Evolutionary conservation across 176 grass and related monocot genomes (phyloP).

Genomic region (Eragrostis curvula): DNA sequence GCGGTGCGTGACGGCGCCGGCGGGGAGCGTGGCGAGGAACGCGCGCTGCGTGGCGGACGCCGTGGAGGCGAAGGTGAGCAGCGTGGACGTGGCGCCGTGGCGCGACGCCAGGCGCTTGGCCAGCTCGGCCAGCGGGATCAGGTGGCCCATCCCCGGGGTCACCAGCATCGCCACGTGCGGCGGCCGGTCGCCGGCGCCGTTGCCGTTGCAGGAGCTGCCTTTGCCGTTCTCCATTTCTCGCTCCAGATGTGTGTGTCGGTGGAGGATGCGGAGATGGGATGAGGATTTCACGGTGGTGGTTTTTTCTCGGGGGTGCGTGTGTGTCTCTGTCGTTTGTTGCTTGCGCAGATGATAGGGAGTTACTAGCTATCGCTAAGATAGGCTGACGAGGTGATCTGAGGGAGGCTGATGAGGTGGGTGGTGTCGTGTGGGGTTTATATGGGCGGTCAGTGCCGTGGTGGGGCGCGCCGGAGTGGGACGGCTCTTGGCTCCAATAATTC

Average conservation of each 20-base stretch:
- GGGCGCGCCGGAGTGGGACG: background rate
- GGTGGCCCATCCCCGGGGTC: conserved; percentile 68
- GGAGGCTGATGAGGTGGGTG: background rate
- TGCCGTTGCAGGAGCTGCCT: background rate
- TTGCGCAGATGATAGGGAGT: too few relatives aligned
- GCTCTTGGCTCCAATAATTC: conserved; percentile 35
- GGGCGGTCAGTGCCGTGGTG: background rate
- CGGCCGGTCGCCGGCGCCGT: background rate
- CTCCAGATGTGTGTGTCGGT: too few relatives aligned
- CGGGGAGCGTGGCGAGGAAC: conserved; percentile 37
- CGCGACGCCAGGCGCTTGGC: conserved; percentile 47
- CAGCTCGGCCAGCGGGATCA: conserved; percentile 66
- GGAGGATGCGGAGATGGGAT: too few relatives aligned
- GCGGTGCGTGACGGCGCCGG: background rate
- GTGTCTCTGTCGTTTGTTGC: too few relatives aligned
- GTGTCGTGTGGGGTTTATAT: conserved; percentile 24
- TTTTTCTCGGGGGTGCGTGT: background rate
- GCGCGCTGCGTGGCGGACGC: conserved; percentile 41
- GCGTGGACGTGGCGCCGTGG: conserved; percentile 46
- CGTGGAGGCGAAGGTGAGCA: conserved; percentile 53
- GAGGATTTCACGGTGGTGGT: background rate
- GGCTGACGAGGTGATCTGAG: background rate
- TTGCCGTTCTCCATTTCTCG: conserved; percentile 9
- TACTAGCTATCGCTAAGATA: too few relatives aligned
- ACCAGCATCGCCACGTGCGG: conserved; percentile 60